Base-by-base conservation (phyloP, 176 grass and related monocot genomes). In the Musa acuminata region DNA sequence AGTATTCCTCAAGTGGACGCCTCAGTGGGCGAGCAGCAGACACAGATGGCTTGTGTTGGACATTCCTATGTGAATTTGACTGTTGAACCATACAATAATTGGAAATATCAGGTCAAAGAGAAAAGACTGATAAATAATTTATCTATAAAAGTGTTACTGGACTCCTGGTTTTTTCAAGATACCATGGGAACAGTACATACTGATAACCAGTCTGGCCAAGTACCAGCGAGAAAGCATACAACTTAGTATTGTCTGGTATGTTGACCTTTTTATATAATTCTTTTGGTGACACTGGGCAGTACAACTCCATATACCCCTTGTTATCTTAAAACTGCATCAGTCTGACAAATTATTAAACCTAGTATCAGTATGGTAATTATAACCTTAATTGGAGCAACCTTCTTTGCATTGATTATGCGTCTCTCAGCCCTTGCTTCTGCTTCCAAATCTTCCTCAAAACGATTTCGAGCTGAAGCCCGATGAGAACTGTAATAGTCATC, bases 391-490 rank as follows among this genome's bases (percentile, higher is more conserved):
- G 59, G 69, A 51, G 67, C 75, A 23, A 92, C 93, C 83, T 86
- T 88, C 73, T 96, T 92, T 68, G 83, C 81, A 79, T 79, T 90
- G 72, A 81, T 88, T 68, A 89, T 85, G 54, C 81, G 85, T 77
- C 81, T 90, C 82, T 90, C 87, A 71, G 79, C 84, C 70, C 77
- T 76, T 48, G 83, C 87, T 87, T 96, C 93, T 84, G 85, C 85
- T 58, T 96, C 89, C 71, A 90, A 71, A 17, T 96, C 89, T 72
- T 96, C 86, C 35, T 89, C 90, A 70, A 90, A 98, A 57, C 66
- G 82, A 75, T 79, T 88, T 66, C 72, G 90, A 27, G 79, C 75
- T 82, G 87, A 82, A 51, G 67, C 58, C 64, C 84, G 77, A 53
- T 80, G 75, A 60, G 89, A 96, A 80, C 35, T 84, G 78, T 93